Conservation (phyloP, 2,329 filamentous ascomycete species). For the Geosmithia flava region DNA sequence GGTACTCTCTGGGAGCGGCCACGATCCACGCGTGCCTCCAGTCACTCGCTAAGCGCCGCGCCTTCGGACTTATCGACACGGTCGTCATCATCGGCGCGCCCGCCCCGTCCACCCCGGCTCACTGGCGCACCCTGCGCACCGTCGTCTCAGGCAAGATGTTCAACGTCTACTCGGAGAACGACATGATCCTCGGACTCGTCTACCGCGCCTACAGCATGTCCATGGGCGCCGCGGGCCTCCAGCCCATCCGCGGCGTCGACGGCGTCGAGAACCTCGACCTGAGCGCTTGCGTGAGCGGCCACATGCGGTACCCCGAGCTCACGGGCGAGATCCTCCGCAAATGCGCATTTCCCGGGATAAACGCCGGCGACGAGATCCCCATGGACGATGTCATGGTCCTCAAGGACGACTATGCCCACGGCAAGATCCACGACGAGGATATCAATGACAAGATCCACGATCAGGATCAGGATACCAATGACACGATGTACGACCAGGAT, state of each 20-base stretch:
- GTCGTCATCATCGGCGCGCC: conserved; percentile 76
- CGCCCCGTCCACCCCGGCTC: conserved; percentile 54
- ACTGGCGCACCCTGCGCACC: conserved; percentile 66
- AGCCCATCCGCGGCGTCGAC: conserved; percentile 54
- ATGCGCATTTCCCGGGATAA: conserved; percentile 36
- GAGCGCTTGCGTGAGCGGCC: conserved; percentile 38
- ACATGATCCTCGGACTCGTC: conserved; percentile 76
- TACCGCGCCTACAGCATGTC: conserved; percentile 78
- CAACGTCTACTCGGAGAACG: conserved; percentile 80
- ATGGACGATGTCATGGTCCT: conserved; percentile 37
- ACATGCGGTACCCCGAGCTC: conserved; percentile 38
- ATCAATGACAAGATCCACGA: neutral
- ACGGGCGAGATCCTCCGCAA: conserved; percentile 37
- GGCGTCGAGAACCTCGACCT: conserved; percentile 49
- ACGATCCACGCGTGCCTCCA: conserved; percentile 76
- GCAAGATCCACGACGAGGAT: conserved; percentile 8
- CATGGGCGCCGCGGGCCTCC: conserved; percentile 72
- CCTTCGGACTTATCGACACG: conserved; percentile 74
- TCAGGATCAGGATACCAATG: neutral
- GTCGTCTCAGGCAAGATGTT: conserved; percentile 74
- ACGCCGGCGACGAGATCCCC: conserved; percentile 32
- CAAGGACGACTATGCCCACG: conserved; percentile 22
- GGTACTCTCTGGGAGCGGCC: conserved; percentile 70
- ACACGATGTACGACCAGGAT: too few species aligned
- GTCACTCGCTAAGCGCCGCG: conserved; percentile 61